Evolutionary conservation across 176 grass and related monocot genomes (phyloP), one percentile per base, ranked within the genome.

Genomic region (Pontederia crassipes): DNA sequence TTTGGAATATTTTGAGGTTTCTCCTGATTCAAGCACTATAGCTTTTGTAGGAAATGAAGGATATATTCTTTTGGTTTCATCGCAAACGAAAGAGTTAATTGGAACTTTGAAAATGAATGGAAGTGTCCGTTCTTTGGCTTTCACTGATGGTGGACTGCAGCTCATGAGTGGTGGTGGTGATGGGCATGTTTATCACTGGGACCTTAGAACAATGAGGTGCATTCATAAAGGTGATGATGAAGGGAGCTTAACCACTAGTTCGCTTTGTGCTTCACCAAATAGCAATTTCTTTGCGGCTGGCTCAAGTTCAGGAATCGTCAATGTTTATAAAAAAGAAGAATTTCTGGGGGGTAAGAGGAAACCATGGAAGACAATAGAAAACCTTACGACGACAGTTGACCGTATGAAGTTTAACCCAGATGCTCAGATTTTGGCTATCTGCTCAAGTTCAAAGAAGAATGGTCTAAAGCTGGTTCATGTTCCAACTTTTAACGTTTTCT

Each of bases 101-200:
- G 87, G 79, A 49, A 97, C 87, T 65, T 29, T 97, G 2, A 97
- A 97, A 75, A 88, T 97, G 87, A 97, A 91, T 7, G 84, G 87
- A 61, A 88, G 61, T 1, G 87, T 80, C 28, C 73, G 79, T 53
- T 80, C 76, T 52, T 48, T 97, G 74, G 79, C 87, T 69, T 97
- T 97, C 85, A 70, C 40, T 1, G 63, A 88, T 4, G 75, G 77
- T 49, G 87, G 87, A 13, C 76, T 77, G 20, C 80, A 88, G 67
- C 70, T 91, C 47, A 12, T 91, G n/a, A 87, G 78, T 18, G 73
- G 78, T 52, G 87, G 87, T 11, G 84, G 84, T 40, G 87, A 91
- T 75, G 84, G 87, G 4, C 79, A 85, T 59, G 64, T 88, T 49
- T 91, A 97, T 48, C 83, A 85, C 78, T 83, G 92, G 92, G 87